phyloP scores from a whole-genome alignment of 2,329 filamentous ascomycete species.

The Hymenoscyphus fructigenus region DNA sequence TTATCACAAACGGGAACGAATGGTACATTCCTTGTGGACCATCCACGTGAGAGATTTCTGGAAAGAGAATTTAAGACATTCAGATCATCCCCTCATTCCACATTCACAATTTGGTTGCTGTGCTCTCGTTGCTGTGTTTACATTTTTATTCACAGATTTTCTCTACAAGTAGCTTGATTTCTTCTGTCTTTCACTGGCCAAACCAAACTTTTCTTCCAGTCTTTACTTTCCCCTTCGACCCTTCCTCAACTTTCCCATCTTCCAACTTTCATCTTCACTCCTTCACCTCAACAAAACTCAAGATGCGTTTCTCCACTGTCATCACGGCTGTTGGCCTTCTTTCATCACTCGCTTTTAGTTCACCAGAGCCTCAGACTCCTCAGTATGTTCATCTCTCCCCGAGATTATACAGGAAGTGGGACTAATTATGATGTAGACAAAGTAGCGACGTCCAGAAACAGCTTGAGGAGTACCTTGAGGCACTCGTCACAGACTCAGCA shows the following conservation, averaged over 20 bases:
- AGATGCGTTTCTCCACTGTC: conserved; percentile 5
- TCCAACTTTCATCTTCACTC: not conserved
- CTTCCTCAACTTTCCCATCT: not conserved
- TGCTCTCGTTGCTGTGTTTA: not conserved
- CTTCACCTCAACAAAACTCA: not conserved
- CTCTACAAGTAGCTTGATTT: not conserved
- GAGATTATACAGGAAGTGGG: not conserved
- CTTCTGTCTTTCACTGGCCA: not conserved
- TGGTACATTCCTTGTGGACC: not conserved
- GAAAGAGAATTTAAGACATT: not conserved
- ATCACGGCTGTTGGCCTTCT: conserved; percentile 6
- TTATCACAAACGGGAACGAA: too few species aligned
- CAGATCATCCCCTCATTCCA: not conserved
- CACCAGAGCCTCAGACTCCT: not conserved
- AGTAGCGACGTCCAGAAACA: not conserved
- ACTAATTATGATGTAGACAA: not conserved
- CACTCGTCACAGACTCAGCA: not conserved
- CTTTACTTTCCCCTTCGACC: not conserved
- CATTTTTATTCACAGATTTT: not conserved
- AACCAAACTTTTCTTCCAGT: not conserved
- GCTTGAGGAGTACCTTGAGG: not conserved
- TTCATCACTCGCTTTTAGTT: not conserved
- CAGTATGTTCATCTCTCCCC: not conserved
- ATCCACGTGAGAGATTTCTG: not conserved
- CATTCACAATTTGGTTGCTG: not conserved